Evolutionary conservation across 441 rosid genomes (phyloP).

Genomic region (Gossypium lobatum): DNA sequence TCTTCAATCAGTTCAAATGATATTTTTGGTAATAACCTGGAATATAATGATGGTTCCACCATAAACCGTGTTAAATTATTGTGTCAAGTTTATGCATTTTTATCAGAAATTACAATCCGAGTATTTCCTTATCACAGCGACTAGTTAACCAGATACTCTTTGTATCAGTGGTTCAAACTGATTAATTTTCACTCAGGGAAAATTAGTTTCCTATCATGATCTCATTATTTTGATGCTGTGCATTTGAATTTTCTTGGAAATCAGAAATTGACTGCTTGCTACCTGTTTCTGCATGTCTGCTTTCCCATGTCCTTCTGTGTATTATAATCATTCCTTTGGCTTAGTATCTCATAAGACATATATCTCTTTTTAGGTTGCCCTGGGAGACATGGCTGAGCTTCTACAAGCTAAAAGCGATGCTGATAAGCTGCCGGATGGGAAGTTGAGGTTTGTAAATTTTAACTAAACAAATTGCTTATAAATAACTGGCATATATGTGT

Average conservation of each 20-base stretch:
- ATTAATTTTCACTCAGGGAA: not conserved
- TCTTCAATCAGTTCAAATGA: constrained; percentile 6
- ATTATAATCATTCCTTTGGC: not conserved
- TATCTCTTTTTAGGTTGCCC: constrained; percentile 56
- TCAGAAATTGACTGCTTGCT: constrained; percentile 2
- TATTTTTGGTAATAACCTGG: not conserved
- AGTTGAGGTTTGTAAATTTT: constrained; percentile 52
- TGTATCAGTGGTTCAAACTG: not conserved
- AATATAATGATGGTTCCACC: not conserved
- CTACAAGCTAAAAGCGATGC: constrained; percentile 55
- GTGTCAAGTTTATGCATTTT: not conserved
- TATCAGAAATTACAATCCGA: not conserved
- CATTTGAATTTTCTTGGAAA: not conserved
- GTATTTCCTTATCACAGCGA: not conserved
- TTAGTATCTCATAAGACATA: not conserved
- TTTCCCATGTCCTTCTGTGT: constrained; percentile 3
- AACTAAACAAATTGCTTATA: not conserved
- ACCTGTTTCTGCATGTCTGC: not conserved
- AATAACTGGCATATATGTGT: not conserved
- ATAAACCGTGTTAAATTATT: not conserved
- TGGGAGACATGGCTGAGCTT: constrained; percentile 87
- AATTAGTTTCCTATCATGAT: not conserved
- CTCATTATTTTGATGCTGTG: not conserved
- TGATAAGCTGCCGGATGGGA: constrained; percentile 62
- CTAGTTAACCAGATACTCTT: not conserved